Evolutionary conservation across 306 rosid genomes (phyloP).

Genomic region (Pyrus communis): DNA sequence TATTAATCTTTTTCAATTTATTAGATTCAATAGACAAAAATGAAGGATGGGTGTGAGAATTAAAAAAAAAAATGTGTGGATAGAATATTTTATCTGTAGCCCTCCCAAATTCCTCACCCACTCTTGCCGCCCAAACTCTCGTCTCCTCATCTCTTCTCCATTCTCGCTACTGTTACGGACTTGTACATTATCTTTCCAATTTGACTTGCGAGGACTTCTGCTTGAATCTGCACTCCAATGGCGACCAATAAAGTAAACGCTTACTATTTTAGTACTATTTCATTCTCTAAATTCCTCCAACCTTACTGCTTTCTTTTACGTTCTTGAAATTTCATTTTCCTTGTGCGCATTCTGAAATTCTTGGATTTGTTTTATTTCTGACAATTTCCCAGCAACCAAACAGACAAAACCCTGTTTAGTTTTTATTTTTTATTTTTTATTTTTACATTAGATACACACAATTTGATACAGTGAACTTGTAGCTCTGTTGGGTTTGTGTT

Average conservation of each 20-base stretch:
- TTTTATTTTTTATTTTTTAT: no score
- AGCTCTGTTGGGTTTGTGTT: no score
- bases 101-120: background rate
- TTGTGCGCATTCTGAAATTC: background rate
- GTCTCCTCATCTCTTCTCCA: background rate
- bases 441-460: no score
- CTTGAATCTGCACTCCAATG: conserved; percentile 6
- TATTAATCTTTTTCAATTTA: no score
- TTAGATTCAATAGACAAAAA: no score
- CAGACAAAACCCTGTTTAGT: background rate
- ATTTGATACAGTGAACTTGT: no score
- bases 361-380: background rate
- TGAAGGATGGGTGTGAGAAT: no score
- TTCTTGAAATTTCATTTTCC: background rate
- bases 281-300: background rate
- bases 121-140: conserved; percentile 21
- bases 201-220: background rate
- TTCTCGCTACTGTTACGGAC: background rate
- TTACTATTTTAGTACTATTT: background rate
- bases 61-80: no score
- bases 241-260: conserved; percentile 7
- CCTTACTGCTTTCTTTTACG: background rate
- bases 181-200: background rate
- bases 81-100: background rate
- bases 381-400: background rate